Conservation (phyloP, 768 basidiomycete species). For the Hydnomerulius pinastri region DNA sequence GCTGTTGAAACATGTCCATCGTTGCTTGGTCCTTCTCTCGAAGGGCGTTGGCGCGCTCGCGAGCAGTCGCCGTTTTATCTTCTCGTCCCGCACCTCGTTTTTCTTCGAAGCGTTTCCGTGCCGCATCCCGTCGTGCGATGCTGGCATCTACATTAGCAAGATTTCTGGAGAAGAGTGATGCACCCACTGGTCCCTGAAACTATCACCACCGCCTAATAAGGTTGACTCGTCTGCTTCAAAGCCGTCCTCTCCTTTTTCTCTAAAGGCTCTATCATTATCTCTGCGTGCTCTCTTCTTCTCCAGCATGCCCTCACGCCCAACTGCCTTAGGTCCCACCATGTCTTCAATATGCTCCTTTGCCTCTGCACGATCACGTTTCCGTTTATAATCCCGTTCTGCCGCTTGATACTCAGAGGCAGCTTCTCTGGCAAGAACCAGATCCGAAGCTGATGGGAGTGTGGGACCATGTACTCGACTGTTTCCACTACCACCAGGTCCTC, state of each 20-base stretch:
- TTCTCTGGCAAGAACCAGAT: slow-evolving; percentile 72
- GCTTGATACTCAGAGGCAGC: slow-evolving; percentile 49
- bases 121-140: slow-evolving; percentile 72
- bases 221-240: slow-evolving; percentile 77
- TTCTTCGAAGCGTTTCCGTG: slow-evolving; percentile 61
- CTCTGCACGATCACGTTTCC: slow-evolving; percentile 68
- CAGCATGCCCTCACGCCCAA: slow-evolving; percentile 81
- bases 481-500: slow-evolving; percentile 14
- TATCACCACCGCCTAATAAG: slow-evolving; percentile 80
- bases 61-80: slow-evolving; percentile 50
- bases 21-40: slow-evolving; percentile 87
- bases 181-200: slow-evolving; percentile 76
- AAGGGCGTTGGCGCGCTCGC: slow-evolving; percentile 63
- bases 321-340: slow-evolving; percentile 74
- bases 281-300: slow-evolving; percentile 82
- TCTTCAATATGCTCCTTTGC: slow-evolving; percentile 75
- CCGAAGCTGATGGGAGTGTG: slow-evolving; percentile 66
- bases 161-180: neutral
- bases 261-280: slow-evolving; percentile 68
- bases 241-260: slow-evolving; percentile 74
- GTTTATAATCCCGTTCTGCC: slow-evolving; percentile 55
- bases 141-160: slow-evolving; percentile 40
- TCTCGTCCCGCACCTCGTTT: slow-evolving; percentile 43
- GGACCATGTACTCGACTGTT: slow-evolving; percentile 61
- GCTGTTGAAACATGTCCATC: slow-evolving; percentile 94